phyloP scores from a whole-genome alignment of 352 stramenopile species.

The Globisporangium cylindrosporum region DNA sequence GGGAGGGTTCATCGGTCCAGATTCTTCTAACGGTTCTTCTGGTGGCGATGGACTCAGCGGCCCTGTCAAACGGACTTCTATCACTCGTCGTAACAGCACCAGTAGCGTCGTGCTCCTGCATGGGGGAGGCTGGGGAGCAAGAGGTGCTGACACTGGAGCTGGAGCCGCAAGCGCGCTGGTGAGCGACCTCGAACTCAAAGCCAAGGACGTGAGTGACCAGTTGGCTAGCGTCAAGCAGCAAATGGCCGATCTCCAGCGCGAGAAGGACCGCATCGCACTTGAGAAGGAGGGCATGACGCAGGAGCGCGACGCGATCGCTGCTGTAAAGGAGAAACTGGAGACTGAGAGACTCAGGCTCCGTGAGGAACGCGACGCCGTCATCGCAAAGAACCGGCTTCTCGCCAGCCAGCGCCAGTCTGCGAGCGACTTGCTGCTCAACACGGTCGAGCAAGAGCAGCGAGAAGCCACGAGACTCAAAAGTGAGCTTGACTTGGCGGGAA shows the following conservation, averaged over 20 bases:
- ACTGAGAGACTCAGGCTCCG: neutral
- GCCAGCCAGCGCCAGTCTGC: conserved; percentile 5
- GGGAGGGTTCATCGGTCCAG: neutral
- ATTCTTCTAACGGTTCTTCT: neutral
- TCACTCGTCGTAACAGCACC: conserved; percentile 10
- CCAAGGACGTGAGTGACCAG: conserved; percentile 24
- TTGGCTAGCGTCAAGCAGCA: conserved; percentile 11
- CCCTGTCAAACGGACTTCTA: neutral
- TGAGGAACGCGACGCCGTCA: conserved; percentile 11
- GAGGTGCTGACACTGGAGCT: neutral
- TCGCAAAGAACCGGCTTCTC: conserved; percentile 1
- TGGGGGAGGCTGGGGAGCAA: neutral
- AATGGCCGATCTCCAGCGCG: conserved; percentile 11
- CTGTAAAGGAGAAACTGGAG: conserved; percentile 6
- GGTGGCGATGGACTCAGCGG: neutral
- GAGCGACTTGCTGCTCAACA: neutral
- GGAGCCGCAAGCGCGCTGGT: conserved; percentile 10
- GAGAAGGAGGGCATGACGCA: conserved; percentile 16
- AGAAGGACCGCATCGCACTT: neutral
- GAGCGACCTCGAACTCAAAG: conserved; percentile 28
- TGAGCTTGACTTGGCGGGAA: conserved; percentile 1
- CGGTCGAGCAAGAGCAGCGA: conserved; percentile 10
- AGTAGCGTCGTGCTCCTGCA: conserved; percentile 16
- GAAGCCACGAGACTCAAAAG: neutral
- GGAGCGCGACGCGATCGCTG: conserved; percentile 24